A percentile compares a stretch with the other conserved stretches of the same genome.
These are phyloP conservation scores for Rhamnella rubrinervis DNA, from an alignment of 331 rosid genomes.

Conservation along the genomic window DNA sequence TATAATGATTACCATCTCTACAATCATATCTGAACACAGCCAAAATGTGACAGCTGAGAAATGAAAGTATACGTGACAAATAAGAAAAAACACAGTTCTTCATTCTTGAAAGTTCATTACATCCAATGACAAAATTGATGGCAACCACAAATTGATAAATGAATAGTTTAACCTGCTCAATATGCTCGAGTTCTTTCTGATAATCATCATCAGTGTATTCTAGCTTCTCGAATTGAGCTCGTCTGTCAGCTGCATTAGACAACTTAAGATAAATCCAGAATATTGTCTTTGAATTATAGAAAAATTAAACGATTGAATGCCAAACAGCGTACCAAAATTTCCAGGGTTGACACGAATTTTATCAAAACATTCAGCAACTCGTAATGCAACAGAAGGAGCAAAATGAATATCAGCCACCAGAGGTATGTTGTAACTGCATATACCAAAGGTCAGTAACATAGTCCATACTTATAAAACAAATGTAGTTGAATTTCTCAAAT, in stretches of 20 bases:
- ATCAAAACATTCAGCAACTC: constrained; percentile 98
- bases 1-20: not conserved
- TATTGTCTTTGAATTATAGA: not conserved
- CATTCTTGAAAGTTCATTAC: not conserved
- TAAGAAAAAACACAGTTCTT: not conserved
- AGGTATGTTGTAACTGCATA: constrained; percentile 90
- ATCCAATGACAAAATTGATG: not conserved
- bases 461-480: constrained; percentile 17
- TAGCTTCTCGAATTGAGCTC: constrained; percentile 88
- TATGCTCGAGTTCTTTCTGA: constrained; percentile 95
- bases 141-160: not conserved
- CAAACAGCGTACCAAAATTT: constrained; percentile 68
- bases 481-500: not conserved
- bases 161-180: constrained; percentile 64
- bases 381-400: constrained; percentile 93
- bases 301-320: constrained; percentile 6
- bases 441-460: constrained; percentile 14
- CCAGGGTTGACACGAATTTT: constrained; percentile 99
- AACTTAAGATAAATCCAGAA: constrained; percentile 32
- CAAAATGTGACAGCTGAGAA: not conserved
- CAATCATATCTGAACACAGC: constrained; percentile 3
- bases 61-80: not conserved
- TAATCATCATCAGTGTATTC: constrained; percentile 94
- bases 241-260: constrained; percentile 81
- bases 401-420: constrained; percentile 99